phyloP scores from a whole-genome alignment of 2,329 filamentous ascomycete species.

The Aspergillus thermomutatus region DNA sequence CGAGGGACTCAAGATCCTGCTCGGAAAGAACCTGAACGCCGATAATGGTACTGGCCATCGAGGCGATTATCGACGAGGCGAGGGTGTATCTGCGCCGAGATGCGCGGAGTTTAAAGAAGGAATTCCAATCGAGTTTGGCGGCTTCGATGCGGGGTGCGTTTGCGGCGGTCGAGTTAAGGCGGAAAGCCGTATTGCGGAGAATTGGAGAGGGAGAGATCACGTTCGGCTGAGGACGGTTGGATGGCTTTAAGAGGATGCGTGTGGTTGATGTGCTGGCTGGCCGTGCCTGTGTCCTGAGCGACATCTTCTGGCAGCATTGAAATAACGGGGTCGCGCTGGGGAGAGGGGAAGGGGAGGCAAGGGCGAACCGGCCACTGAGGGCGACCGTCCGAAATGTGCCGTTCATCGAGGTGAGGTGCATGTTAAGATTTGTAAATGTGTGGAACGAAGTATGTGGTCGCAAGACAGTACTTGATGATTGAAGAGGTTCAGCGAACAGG shows the following conservation, averaged over 20 bases:
- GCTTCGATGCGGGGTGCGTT: constrained; percentile 28
- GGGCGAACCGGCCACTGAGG: constrained; percentile 25
- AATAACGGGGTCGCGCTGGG: constrained; percentile 17
- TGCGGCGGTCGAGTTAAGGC: constrained; percentile 28
- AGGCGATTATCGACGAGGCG: constrained; percentile 67
- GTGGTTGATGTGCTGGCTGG: constrained; percentile 19
- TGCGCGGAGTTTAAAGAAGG: constrained; percentile 86
- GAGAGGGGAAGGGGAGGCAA: constrained; percentile 22
- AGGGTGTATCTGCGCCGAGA: constrained; percentile 81
- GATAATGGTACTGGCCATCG: constrained; percentile 57
- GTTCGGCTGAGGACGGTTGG: constrained; percentile 8
- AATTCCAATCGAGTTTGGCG: constrained; percentile 74
- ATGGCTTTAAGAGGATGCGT: constrained; percentile 10
- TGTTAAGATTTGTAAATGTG: constrained; percentile 13
- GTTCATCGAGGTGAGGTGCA: constrained; percentile 25
- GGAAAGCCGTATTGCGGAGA: constrained; percentile 13
- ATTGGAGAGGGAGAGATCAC: constrained; percentile 6
- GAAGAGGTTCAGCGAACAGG: background rate
- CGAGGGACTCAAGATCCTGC: constrained; percentile 64
- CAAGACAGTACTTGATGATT: constrained; percentile 7
- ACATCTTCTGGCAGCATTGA: constrained; percentile 15
- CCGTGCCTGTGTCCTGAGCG: constrained; percentile 24
- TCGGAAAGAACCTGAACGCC: constrained; percentile 58
- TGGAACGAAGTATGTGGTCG: constrained; percentile 12
- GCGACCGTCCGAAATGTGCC: constrained; percentile 34